phyloP scores from a whole-genome alignment of 176 grass and related monocot species.

The Oropetium thomaeum region DNA sequence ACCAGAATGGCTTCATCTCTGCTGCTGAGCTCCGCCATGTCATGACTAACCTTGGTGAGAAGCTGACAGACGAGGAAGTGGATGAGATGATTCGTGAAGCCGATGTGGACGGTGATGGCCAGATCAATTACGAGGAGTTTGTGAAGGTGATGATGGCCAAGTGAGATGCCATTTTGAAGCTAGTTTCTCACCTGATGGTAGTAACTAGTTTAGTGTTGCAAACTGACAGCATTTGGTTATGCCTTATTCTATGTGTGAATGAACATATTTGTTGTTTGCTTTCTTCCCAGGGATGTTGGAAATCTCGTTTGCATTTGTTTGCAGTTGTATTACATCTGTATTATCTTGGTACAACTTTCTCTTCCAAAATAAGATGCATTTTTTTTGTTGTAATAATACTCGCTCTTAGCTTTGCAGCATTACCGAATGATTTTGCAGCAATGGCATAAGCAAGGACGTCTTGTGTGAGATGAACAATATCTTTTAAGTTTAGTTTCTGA shows the following conservation, averaged over 20 bases:
- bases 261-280: slow-evolving; percentile 25
- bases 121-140: slow-evolving; percentile 53
- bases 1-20: slow-evolving; percentile 47
- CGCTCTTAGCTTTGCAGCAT: not conserved
- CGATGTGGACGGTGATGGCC: slow-evolving; percentile 35
- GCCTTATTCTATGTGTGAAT: not conserved
- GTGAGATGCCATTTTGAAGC: slow-evolving; percentile 35
- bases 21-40: slow-evolving; percentile 48
- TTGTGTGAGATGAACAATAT: not conserved
- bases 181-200: slow-evolving; percentile 39
- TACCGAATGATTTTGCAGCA: not conserved
- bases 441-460: not conserved
- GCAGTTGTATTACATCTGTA: slow-evolving; percentile 16
- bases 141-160: slow-evolving; percentile 60
- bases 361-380: slow-evolving; percentile 1
- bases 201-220: slow-evolving; percentile 40
- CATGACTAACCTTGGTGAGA: slow-evolving; percentile 61
- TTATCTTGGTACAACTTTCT: slow-evolving; percentile 14
- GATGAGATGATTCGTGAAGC: slow-evolving; percentile 49
- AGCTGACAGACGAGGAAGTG: slow-evolving; percentile 47
- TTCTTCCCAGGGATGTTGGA: slow-evolving; percentile 16
- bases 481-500: not conserved
- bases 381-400: not conserved
- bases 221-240: slow-evolving; percentile 42
- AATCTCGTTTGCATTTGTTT: slow-evolving; percentile 27